Percentiles rank a stretch among this genome's conserved stretches.
Conservation (phyloP, 495 filamentous ascomycete species). For the Hapsidospora chrysogenum region DNA sequence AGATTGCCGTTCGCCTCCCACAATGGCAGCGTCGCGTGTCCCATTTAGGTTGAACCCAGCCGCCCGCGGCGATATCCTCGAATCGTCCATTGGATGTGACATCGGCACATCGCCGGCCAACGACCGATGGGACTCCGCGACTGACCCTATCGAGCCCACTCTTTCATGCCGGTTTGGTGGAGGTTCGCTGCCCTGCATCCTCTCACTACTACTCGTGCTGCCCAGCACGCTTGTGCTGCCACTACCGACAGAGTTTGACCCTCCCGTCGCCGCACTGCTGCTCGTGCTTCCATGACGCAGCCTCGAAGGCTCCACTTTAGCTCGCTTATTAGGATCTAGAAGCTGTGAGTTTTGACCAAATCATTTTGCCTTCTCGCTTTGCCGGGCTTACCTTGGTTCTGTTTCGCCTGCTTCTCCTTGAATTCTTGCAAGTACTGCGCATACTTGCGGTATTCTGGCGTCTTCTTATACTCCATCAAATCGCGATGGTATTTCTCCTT, state of each 20-base stretch:
- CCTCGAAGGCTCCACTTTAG: constrained; percentile 13
- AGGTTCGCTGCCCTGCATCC: constrained; percentile 25
- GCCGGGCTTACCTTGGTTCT: constrained; percentile 22
- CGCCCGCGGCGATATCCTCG: constrained; percentile 15
- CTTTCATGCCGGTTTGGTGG: constrained; percentile 22
- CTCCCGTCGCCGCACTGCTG: constrained; percentile 10
- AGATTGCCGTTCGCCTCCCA: neutral
- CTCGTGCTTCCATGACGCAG: constrained; percentile 11
- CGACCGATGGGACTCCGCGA: constrained; percentile 16
- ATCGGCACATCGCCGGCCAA: constrained; percentile 9
- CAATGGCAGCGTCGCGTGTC: neutral
- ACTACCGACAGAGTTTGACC: constrained; percentile 8
- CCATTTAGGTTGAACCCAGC: neutral
- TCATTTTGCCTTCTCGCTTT: too few relatives aligned
- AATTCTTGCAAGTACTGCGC: constrained; percentile 54
- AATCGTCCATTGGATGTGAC: constrained; percentile 15
- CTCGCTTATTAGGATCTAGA: constrained; percentile 25
- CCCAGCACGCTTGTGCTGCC: constrained; percentile 19
- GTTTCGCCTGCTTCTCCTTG: constrained; percentile 42
- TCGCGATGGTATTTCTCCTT: constrained; percentile 57
- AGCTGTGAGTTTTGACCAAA: constrained; percentile 9
- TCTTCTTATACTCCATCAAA: constrained; percentile 58
- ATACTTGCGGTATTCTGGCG: constrained; percentile 41
- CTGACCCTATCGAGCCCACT: constrained; percentile 18
- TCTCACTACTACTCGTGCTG: constrained; percentile 21